A percentile compares a stretch with the other conserved stretches of the same genome.
These are phyloP conservation scores for Aschersonia sp. DNA, from an alignment of 2,329 filamentous ascomycete genomes.

Conservation along the genomic window DNA sequence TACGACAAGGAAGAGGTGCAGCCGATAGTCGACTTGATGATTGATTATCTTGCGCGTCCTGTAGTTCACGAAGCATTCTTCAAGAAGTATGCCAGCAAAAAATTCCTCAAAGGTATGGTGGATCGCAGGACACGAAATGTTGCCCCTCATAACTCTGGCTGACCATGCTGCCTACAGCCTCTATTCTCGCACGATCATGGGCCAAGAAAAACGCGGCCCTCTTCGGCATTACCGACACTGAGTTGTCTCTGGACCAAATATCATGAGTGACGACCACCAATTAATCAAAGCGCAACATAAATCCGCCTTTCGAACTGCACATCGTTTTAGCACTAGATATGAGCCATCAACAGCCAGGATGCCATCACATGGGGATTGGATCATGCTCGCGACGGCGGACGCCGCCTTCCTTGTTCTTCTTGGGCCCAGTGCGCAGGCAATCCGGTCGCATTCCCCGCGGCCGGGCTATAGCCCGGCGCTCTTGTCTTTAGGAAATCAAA, in stretches of 20 bases:
- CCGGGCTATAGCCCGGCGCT: no score
- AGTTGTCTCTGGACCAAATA: constrained; percentile 34
- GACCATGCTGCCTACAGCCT: constrained; percentile 40
- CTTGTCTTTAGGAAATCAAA: no score
- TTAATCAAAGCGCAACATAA: constrained; percentile 1
- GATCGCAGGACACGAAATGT: not conserved
- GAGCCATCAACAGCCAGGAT: constrained; percentile 3
- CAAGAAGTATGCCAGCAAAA: constrained; percentile 99
- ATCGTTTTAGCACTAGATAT: constrained; percentile 10
- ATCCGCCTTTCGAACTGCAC: constrained; percentile 3
- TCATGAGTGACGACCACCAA: constrained; percentile 11
- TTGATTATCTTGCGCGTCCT: constrained; percentile 86
- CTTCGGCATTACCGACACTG: constrained; percentile 38
- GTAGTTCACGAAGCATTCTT: constrained; percentile 95
- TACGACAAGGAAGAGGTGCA: constrained; percentile 88
- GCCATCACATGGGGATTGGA: no score
- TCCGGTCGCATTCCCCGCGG: no score
- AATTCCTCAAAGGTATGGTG: constrained; percentile 88
- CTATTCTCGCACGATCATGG: constrained; percentile 84
- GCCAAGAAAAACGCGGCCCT: constrained; percentile 61
- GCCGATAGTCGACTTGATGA: constrained; percentile 85
- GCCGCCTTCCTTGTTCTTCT: no score
- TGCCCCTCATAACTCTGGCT: not conserved
- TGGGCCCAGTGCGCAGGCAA: no score
- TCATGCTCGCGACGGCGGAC: no score